Conservation (phyloP, 2,329 filamentous ascomycete genomes). For the Colletotrichum sojae region DNA sequence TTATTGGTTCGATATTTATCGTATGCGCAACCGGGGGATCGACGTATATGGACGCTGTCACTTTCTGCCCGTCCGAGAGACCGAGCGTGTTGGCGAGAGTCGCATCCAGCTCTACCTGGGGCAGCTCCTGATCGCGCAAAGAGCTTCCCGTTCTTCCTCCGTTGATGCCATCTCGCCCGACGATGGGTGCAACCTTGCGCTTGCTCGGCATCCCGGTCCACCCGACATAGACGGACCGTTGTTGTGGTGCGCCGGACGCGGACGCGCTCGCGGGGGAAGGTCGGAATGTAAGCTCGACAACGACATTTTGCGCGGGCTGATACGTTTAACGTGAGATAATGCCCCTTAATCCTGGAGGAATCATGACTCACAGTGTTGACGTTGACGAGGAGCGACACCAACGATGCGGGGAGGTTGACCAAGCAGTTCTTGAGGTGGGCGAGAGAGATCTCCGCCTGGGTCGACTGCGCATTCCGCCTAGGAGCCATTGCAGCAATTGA, state of each 20-base stretch:
- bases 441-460: conserved; percentile 86
- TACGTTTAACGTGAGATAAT: not conserved
- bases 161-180: conserved; percentile 80
- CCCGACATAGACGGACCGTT: conserved; percentile 86
- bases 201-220: conserved; percentile 99
- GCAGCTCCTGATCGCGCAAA: conserved; percentile 80
- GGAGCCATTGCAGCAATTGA: conserved; percentile 57
- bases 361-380: conserved; percentile 82
- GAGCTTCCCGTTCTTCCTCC: conserved; percentile 69
- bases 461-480: conserved; percentile 71
- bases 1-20: conserved; percentile 96
- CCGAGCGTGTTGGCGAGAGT: conserved; percentile 85
- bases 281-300: conserved; percentile 90
- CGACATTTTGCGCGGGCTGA: conserved; percentile 93
- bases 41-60: conserved; percentile 80
- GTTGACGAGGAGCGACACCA: conserved; percentile 89
- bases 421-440: conserved; percentile 94
- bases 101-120: conserved; percentile 88
- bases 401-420: conserved; percentile 88
- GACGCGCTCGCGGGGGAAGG: conserved; percentile 60
- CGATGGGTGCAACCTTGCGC: conserved; percentile 80
- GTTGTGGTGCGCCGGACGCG: conserved; percentile 61
- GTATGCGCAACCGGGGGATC: conserved; percentile 94
- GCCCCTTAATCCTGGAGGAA: not conserved
- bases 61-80: conserved; percentile 85